phyloP scores from a whole-genome alignment of 176 grass and related monocot genomes.

The maize (Zea mays) region Zm-B73-REFERENCE-NAM-5.0 NC_050099.1:68457501-68458000 shows the following conservation, averaged over 20 bases:
- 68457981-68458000: conserved; percentile 48
- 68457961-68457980: neutral
- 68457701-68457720: neutral
- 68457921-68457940: conserved; percentile 32
- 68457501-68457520: neutral
- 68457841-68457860: neutral
- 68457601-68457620: neutral
- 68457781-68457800: conserved; percentile 1
- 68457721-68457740: neutral
- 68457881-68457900: neutral
- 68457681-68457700: neutral
- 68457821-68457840: conserved; percentile 6
- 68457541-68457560: neutral
- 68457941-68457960: neutral
- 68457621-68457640: too few species aligned
- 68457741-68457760: neutral
- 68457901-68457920: conserved; percentile 9
- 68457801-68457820: neutral
- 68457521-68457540: neutral
- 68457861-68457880: neutral
- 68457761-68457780: neutral
- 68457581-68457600: neutral
- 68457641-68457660: too few species aligned
- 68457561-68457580: neutral
- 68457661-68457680: neutral